Conservation (phyloP, 2,329 filamentous ascomycete species). For the Nothophoma quercina region DNA sequence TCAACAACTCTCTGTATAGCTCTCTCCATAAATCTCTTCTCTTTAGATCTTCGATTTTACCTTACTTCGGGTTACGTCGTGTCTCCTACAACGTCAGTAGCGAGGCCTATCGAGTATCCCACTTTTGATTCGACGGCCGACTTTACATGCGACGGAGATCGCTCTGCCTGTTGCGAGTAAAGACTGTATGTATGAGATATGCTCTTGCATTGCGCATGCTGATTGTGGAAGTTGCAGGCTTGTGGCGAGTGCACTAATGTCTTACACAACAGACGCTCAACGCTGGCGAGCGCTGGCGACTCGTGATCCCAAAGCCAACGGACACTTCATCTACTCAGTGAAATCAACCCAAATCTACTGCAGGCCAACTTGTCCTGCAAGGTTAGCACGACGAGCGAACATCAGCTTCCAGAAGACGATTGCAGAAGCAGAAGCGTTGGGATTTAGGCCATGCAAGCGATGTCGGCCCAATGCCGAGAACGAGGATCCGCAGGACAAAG, state of each 20-base stretch:
- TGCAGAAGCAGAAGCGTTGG: constrained; percentile 56
- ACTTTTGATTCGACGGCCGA: not conserved
- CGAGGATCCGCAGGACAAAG: constrained; percentile 54
- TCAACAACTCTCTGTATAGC: constrained; percentile 1
- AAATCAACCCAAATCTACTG: constrained; percentile 67
- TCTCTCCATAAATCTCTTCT: not conserved
- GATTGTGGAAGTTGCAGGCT: not conserved
- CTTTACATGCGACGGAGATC: not conserved
- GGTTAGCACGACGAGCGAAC: constrained; percentile 65
- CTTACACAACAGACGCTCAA: constrained; percentile 40
- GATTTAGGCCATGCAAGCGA: constrained; percentile 66
- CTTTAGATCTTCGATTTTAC: not conserved
- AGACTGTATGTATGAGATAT: not conserved
- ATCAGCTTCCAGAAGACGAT: constrained; percentile 62
- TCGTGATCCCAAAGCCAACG: constrained; percentile 54
- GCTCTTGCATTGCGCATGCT: not conserved
- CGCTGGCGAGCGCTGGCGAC: constrained; percentile 54
- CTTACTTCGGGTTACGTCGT: not conserved
- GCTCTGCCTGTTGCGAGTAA: not conserved
- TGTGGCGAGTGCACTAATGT: constrained; percentile 23
- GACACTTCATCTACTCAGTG: constrained; percentile 64
- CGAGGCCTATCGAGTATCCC: not conserved
- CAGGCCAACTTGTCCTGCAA: constrained; percentile 66
- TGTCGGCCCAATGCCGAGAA: constrained; percentile 58
- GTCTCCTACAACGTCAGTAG: not conserved